Evolutionary conservation across 805 yeast genomes (phyloP), one percentile per base, ranked within the genome.

Genomic region (Kurtzmaniella cleridarum): DNA sequence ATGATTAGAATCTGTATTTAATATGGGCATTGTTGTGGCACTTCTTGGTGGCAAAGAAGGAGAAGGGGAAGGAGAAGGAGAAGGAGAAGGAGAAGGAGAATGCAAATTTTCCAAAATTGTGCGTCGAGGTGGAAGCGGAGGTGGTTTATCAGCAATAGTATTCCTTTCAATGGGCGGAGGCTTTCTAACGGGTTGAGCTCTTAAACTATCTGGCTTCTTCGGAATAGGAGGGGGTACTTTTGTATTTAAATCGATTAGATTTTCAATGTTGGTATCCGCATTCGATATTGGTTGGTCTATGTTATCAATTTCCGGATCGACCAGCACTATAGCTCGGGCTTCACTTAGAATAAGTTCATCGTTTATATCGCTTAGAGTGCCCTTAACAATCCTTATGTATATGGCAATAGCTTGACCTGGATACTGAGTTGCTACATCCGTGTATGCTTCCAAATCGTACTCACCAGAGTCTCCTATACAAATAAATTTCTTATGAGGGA

Each of bases 381-480:
- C 73, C 9, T 74, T 73, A 5, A 95, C 85, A 35, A 84, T 85
- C 31, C 98, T 66, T 27, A 93, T 84, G 55, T 78, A 90, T 3
- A 93, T 86, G 1, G 84, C 95, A 16, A 74, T 46, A 0, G 93
- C 69, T 44, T 78, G 82, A 3, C 67, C 62, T 0, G 96, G 95
- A 50, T 65, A 77, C 26, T 55, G 47, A 30, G 66, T 61, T 0
- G 95, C 85, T 27, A 89, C 62, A 20, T 81, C 81, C 5, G 78
- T 71, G 56, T 93, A 93, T 0, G 97, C 95, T 53, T 95, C 98
- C 32, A 91, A 65, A 63, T 93, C 99, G 47, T 82, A 83, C 55
- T 93, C 98, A 1, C 98, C 98, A 2, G 96, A 83, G 57, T 93
- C 99, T 26, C 99, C 99, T 12, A 93, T 74, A 36, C 95, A 65